Conservation (phyloP, 164 flowering plant species). For the Vitis rupestris region DNA sequence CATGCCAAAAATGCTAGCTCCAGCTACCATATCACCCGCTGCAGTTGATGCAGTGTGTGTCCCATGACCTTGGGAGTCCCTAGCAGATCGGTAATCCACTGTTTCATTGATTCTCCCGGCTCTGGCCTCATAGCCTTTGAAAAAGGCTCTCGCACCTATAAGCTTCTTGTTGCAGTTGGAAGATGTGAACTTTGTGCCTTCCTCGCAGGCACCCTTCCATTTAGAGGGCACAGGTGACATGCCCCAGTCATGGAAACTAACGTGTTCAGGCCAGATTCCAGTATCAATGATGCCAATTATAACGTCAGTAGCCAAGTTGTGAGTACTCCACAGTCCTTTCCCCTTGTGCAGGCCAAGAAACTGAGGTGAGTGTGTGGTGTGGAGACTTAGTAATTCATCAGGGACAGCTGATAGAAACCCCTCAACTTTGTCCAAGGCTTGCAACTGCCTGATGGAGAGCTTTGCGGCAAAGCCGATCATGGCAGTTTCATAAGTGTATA, state of each 20-base stretch:
- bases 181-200: constrained; percentile 43
- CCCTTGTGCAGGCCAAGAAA: constrained; percentile 68
- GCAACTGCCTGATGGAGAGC: constrained; percentile 48
- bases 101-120: constrained; percentile 50
- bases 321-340: constrained; percentile 54
- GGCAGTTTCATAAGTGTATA: constrained; percentile 52
- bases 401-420: constrained; percentile 59
- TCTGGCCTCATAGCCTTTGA: constrained; percentile 47
- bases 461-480: constrained; percentile 66
- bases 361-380: constrained; percentile 71
- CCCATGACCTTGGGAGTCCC: constrained; percentile 76
- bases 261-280: constrained; percentile 84
- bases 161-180: constrained; percentile 61
- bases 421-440: constrained; percentile 32
- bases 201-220: constrained; percentile 72
- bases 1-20: constrained; percentile 51
- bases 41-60: constrained; percentile 88
- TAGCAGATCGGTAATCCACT: constrained; percentile 43
- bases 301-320: constrained; percentile 45
- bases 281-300: constrained; percentile 75
- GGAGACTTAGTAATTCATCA: constrained; percentile 52
- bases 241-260: constrained; percentile 48
- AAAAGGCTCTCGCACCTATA: constrained; percentile 56
- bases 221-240: constrained; percentile 48
- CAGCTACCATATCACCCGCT: constrained; percentile 50